Evolutionary conservation across 208 protist species (phyloP).

Genomic region (Balamuthia mandrillaris): DNA sequence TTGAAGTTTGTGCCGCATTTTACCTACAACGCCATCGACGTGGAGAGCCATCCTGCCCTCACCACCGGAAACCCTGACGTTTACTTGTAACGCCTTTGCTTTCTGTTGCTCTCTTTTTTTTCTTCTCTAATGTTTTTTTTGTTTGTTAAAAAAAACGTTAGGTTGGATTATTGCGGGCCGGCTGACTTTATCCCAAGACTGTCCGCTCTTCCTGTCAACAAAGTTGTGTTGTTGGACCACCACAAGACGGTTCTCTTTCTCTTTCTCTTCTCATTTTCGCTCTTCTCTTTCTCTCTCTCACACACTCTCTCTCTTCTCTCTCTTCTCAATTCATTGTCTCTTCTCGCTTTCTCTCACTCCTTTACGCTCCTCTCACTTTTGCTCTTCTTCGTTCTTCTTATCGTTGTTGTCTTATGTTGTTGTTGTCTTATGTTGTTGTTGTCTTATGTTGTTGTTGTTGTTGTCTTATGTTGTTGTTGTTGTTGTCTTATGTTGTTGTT

Average conservation of each 20-base stretch:
- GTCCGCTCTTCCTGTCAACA: not conserved
- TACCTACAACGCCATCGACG: not conserved
- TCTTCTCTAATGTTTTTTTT: not conserved
- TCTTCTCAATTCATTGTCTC: too few relatives aligned
- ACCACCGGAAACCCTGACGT: not conserved
- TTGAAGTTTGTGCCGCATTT: not conserved
- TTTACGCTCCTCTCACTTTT: too few relatives aligned
- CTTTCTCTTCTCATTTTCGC: too few relatives aligned
- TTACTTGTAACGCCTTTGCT: not conserved
- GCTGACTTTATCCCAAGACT: slow-evolving; percentile 3
- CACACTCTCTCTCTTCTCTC: too few relatives aligned
- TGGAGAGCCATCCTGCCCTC: slow-evolving; percentile 4
- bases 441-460: too few relatives aligned
- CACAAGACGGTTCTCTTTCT: slow-evolving; percentile 13
- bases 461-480: too few relatives aligned
- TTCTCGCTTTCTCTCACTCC: too few relatives aligned
- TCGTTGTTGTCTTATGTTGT: too few relatives aligned
- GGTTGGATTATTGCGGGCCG: not conserved
- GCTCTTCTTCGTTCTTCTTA: too few relatives aligned
- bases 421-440: too few relatives aligned
- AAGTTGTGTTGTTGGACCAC: not conserved
- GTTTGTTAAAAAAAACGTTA: not conserved
- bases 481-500: too few relatives aligned
- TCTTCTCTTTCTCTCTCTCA: too few relatives aligned
- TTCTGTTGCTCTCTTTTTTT: not conserved